These are phyloP conservation scores for Ganoderma meredithae DNA, from an alignment of 1,284 basidiomycete genomes.

Conservation along the genomic window DNA sequence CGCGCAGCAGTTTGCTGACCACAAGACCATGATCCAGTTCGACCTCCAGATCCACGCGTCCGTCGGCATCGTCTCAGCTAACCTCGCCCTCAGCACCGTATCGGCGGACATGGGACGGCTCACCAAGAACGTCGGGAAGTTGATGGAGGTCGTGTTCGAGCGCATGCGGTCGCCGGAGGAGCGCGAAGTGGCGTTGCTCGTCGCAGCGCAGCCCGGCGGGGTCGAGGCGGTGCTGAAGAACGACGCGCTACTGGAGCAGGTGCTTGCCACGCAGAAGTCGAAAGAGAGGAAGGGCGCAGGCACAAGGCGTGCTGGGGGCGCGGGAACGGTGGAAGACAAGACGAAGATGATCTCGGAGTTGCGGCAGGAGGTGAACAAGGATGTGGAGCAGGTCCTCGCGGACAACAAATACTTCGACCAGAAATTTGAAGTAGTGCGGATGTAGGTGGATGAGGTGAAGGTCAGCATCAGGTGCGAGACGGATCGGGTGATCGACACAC, in stretches of 20 bases:
- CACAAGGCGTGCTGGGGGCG: not conserved
- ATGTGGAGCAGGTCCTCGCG: conserved; percentile 15
- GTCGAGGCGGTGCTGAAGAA: not conserved
- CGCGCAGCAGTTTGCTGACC: conserved; percentile 18
- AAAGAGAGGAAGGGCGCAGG: not conserved
- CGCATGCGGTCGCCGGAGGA: conserved; percentile 19
- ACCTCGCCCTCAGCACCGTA: conserved; percentile 1
- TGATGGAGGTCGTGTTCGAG: conserved; percentile 25
- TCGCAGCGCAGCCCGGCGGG: not conserved
- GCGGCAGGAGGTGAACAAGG: conserved; percentile 14
- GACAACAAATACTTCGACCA: conserved; percentile 37
- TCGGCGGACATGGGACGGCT: conserved; percentile 7
- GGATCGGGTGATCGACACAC: conserved; percentile 37
- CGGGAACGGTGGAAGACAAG: not conserved
- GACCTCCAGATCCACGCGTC: conserved; percentile 19
- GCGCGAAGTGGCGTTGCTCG: conserved; percentile 15
- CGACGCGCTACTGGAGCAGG: conserved; percentile 1
- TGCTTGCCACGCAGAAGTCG: conserved; percentile 1
- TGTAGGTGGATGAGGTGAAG: conserved; percentile 37
- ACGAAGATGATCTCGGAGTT: conserved; percentile 7
- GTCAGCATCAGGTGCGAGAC: conserved; percentile 30
- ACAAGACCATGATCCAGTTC: conserved; percentile 16
- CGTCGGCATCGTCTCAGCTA: conserved; percentile 13
- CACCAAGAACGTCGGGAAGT: conserved; percentile 9
- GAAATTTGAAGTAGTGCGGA: conserved; percentile 42